These are phyloP conservation scores for Pseudogymnoascus sp. DNA, from an alignment of 2,329 filamentous ascomycete genomes.

Conservation along the genomic window DNA sequence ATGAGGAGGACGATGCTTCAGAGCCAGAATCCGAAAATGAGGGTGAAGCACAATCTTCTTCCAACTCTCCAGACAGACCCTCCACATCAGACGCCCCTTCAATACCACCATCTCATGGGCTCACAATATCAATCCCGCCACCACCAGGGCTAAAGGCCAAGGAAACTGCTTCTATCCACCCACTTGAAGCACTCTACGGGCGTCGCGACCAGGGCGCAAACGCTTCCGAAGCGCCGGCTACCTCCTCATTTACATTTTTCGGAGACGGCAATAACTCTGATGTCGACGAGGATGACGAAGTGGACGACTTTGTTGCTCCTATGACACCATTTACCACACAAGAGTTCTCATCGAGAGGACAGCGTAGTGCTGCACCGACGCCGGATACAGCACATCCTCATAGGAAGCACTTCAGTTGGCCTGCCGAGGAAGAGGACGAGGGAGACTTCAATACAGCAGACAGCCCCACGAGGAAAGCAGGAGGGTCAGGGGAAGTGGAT, in stretches of 20 bases:
- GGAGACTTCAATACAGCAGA: conserved; percentile 34
- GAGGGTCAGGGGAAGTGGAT: conserved; percentile 20
- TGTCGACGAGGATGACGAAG: conserved; percentile 36
- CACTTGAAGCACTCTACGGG: conserved; percentile 89
- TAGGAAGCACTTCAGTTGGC: conserved; percentile 52
- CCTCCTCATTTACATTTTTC: conserved; percentile 73
- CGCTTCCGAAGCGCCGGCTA: conserved; percentile 33
- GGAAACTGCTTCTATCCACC: conserved; percentile 54
- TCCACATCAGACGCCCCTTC: conserved; percentile 40
- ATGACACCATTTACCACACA: conserved; percentile 76
- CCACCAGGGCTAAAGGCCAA: conserved; percentile 32
- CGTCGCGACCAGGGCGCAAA: conserved; percentile 41
- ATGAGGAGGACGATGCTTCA: conserved; percentile 14
- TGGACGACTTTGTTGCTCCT: conserved; percentile 38
- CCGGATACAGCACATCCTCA: conserved; percentile 81
- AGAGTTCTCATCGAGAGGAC: conserved; percentile 64
- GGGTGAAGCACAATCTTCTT: conserved; percentile 11
- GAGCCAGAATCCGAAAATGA: conserved; percentile 13
- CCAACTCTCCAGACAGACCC: conserved; percentile 25
- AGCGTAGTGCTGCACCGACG: conserved; percentile 87
- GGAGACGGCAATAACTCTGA: conserved; percentile 40
- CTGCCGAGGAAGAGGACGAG: conserved; percentile 36
- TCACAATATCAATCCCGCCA: conserved; percentile 33
- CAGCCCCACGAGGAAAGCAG: conserved; percentile 13
- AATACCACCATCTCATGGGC: conserved; percentile 43